Conservation (phyloP, 805 yeast species). For the Wickerhamiella occidentalis region DNA sequence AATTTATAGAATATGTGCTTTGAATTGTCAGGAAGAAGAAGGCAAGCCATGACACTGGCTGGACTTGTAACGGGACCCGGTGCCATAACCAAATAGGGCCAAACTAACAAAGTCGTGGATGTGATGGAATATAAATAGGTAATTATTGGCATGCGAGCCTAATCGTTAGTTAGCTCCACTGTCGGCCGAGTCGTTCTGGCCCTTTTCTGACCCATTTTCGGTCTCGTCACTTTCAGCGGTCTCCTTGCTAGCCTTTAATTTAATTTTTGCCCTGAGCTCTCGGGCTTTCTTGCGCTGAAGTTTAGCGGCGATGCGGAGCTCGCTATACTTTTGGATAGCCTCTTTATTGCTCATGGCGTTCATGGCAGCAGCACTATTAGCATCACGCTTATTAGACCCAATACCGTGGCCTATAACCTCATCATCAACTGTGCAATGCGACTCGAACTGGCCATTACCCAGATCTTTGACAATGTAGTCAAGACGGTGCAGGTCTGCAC, state of each 20-base stretch:
- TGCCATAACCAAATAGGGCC: no score
- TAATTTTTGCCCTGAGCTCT: not conserved
- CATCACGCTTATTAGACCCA: slow-evolving; percentile 59
- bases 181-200: no score
- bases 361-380: slow-evolving; percentile 80
- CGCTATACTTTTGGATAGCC: slow-evolving; percentile 51
- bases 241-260: not conserved
- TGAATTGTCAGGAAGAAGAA: no score
- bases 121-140: no score
- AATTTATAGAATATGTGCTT: no score
- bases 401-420: slow-evolving; percentile 60
- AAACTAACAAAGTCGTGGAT: no score
- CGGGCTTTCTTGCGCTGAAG: not conserved
- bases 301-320: slow-evolving; percentile 34
- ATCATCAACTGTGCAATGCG: slow-evolving; percentile 52
- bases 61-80: no score
- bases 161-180: no score
- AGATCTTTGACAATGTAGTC: slow-evolving; percentile 39
- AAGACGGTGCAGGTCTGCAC: slow-evolving; percentile 57
- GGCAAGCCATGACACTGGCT: no score
- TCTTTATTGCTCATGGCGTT: slow-evolving; percentile 49
- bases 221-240: not conserved
- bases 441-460: slow-evolving; percentile 40
- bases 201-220: no score
- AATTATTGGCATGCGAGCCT: no score